A percentile compares a stretch with the other conserved stretches of the same genome.
These are phyloP conservation scores for Hypomontagnella monticulosa DNA, from an alignment of 495 filamentous ascomycete species.

Conservation along the genomic window DNA sequence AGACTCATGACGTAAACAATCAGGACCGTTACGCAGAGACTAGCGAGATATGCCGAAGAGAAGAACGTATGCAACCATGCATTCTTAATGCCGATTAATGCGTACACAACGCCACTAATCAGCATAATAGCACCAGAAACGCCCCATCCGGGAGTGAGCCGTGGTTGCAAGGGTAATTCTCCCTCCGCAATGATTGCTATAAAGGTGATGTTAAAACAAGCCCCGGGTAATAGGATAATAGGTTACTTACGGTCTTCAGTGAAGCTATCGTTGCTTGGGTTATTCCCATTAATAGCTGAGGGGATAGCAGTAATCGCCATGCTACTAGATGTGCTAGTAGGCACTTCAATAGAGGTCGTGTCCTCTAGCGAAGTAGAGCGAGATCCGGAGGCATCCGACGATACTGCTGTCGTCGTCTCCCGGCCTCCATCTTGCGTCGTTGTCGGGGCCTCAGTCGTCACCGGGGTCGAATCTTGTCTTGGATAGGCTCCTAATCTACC, in stretches of 20 bases:
- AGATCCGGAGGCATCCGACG: constrained; percentile 19
- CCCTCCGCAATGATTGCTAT: constrained; percentile 53
- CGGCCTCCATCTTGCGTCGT: constrained; percentile 29
- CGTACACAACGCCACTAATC: constrained; percentile 71
- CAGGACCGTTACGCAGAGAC: constrained; percentile 80
- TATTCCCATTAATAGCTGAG: constrained; percentile 44
- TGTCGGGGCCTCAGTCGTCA: constrained; percentile 26
- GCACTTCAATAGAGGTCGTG: constrained; percentile 13
- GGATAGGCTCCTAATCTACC: constrained; percentile 18
- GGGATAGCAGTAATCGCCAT: constrained; percentile 35
- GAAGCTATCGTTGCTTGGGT: constrained; percentile 36
- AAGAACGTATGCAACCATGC: constrained; percentile 85
- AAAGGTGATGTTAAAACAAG: constrained; percentile 10
- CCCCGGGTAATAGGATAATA: not conserved
- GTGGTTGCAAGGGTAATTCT: constrained; percentile 75
- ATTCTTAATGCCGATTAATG: constrained; percentile 85
- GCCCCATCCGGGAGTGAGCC: constrained; percentile 80
- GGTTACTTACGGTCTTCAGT: constrained; percentile 21
- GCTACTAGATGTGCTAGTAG: constrained; percentile 19
- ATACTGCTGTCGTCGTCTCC: constrained; percentile 15
- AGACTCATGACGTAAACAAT: constrained; percentile 91
- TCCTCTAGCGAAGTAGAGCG: constrained; percentile 4
- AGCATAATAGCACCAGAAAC: constrained; percentile 83
- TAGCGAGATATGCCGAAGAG: constrained; percentile 76
- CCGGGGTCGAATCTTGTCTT: constrained; percentile 43